Base-by-base conservation (phyloP, 305 asterid species). In the Lippia alba region DNA sequence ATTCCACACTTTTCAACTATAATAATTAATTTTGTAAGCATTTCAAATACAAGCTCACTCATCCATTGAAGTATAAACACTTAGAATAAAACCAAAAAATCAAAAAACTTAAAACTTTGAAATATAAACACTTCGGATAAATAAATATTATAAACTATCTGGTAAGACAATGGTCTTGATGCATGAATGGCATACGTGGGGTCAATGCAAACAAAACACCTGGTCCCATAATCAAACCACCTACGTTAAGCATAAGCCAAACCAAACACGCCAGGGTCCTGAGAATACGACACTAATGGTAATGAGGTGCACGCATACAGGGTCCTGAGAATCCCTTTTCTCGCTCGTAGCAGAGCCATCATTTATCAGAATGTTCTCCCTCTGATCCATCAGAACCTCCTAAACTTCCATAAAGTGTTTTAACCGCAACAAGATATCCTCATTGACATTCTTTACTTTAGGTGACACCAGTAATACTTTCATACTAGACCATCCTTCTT, bases 231-330 rank as follows among this genome's bases (percentile, higher is more conserved):
- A n/a, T n/a, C n/a, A n/a, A n/a, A n/a, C n/a, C n/a, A n/a, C 41
- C 77, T n/a, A 44, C 79, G 61, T 53, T 24, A 39, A 69, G 76
- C n/a, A 66, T 58, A 19, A 30, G 65, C 79, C 81, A 66, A 66
- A 19, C 12, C 33, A 64, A 56, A 7, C 55, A 41, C 41, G 8
- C 74, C 80, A 41, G n/a, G n/a, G n/a, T n/a, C 67, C 69, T 49
- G 34, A 54, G 66, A 80, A 51, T 70, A 74, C 11, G 84, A 74
- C 56, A 54, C 56, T 0, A 66, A 3, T 0, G 82, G 85, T 18
- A 82, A 70, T 17, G 61, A 36, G 41, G 8, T 61, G 61, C 72
- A 56, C n/a, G 55, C 66, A 57, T 62, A 67, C 7, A 65, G 24
- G 59, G 12, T 58, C 19, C 51, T n/a, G 8, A n/a, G n/a, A n/a